Percentiles rank a stretch among this genome's conserved stretches.
Conservation (phyloP, 2,329 filamentous ascomycete genomes). For the Tolypocladium amazonense region DNA sequence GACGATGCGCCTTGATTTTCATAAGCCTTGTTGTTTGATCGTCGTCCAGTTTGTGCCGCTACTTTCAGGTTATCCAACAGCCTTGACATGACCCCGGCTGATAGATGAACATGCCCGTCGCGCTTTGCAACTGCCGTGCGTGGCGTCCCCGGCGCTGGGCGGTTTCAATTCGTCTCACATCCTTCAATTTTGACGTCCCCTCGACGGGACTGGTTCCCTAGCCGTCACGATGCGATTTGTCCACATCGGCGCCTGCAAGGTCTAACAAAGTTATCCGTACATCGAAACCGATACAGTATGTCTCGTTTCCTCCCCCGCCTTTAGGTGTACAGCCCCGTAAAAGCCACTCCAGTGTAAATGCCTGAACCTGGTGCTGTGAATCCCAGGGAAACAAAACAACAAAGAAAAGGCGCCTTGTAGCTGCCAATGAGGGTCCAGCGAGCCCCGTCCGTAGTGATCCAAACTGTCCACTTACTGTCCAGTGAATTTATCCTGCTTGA, state of each 20-base stretch:
- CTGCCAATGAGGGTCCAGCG: not conserved
- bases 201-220: not conserved
- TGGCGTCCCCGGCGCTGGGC: not conserved
- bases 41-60: not conserved
- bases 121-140: not conserved
- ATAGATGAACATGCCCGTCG: not conserved
- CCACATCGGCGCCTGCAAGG: not conserved
- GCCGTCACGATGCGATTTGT: not conserved
- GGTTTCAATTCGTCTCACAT: not conserved
- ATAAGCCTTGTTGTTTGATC: not conserved
- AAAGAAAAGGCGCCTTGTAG: not conserved
- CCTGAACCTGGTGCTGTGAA: constrained; percentile 4
- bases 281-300: not conserved
- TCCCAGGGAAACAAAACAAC: not conserved
- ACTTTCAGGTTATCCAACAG: not conserved
- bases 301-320: not conserved
- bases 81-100: not conserved
- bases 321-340: not conserved
- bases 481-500: not conserved
- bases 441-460: not conserved
- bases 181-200: not conserved
- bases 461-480: too few species aligned
- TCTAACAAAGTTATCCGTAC: not conserved
- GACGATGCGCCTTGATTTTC: not conserved
- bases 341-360: not conserved